phyloP scores from a whole-genome alignment of 1,139 yeast genomes.

The Magnusiomyces paraingens region DNA sequence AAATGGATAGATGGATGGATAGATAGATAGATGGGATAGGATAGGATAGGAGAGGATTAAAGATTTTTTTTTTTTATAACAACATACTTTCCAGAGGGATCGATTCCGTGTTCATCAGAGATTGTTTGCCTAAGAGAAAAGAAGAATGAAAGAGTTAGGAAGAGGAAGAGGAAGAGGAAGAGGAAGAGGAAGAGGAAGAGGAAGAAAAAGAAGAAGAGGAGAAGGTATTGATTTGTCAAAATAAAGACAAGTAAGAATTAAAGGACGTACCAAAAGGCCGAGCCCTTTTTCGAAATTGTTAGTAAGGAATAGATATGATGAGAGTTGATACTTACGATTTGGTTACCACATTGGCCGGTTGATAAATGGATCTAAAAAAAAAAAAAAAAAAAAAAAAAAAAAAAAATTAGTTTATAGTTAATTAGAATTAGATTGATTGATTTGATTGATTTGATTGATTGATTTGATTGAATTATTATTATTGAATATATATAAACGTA shows the following conservation, averaged over 20 bases:
- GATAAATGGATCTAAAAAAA: conserved; percentile 67
- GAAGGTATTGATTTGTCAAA: too few species aligned
- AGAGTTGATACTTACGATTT: conserved; percentile 49
- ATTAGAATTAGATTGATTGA: too few species aligned
- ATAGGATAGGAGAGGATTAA: not conserved
- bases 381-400: not conserved
- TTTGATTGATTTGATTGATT: too few species aligned
- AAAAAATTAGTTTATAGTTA: too few species aligned
- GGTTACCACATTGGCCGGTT: conserved; percentile 96
- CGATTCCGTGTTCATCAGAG: conserved; percentile 94
- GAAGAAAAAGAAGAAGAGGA: too few species aligned
- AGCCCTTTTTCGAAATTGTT: too few species aligned
- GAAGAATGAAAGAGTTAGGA: not conserved
- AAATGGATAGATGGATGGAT: too few species aligned
- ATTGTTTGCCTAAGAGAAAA: conserved; percentile 62
- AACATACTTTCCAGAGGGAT: conserved; percentile 52
- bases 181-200: too few species aligned
- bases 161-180: not conserved
- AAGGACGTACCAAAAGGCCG: conserved; percentile 7
- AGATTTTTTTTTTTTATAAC: conserved; percentile 2
- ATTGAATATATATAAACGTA: too few species aligned
- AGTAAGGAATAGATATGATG: too few species aligned
- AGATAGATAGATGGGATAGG: too few species aligned
- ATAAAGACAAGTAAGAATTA: not conserved
- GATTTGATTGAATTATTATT: too few species aligned